Evolutionary conservation across 2,329 filamentous ascomycete species (phyloP), one percentile per base, ranked within the genome.

Genomic region (Laburnicola sp.): DNA sequence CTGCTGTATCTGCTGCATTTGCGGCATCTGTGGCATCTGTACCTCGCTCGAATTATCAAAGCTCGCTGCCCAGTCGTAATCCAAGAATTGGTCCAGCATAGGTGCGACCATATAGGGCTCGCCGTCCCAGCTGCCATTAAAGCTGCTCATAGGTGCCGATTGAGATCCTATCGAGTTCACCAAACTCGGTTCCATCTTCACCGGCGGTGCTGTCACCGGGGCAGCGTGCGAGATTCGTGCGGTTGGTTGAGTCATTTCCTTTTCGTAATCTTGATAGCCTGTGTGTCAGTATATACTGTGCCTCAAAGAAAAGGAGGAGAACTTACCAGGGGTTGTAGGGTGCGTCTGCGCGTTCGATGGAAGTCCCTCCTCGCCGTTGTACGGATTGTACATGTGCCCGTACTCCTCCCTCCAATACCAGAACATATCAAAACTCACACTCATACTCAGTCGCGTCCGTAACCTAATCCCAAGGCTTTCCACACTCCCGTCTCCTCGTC

Each of bases 371-470:
- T 72, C 69, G 43, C 63, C 65, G 23, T 65, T 68, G 46, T 72
- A 72, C 2, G 68, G 69, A 41, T 71, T 72, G 31, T 59, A 54
- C 66, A 70, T 69, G 47, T 71, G 65, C 23, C 66, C 64, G 28
- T 72, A 73, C 31, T 71, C 69, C 50, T 71, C 70, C 44, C 70
- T 56, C 70, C 70, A 73, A 40, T 71, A 73, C 70, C 70, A 73
- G 52, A 73, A 72, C 68, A 71, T 72, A 42, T 73, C 70, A 39
- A 72, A 73, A 36, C 62, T 70, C 11, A 73, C 61, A 44, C 68
- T 71, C 70, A 73, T 73, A 40, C 65, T 70, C 10, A 73, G 53
- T 40, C 69, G 50, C 7, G 66, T 72, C 38, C 70, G 54, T 27
- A 73, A 42, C 31, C 68, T 57, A 21, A 73, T 48, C 6, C 64